phyloP scores from a whole-genome alignment of 2,329 filamentous ascomycete species.

The Stemphylium beticola region DNA sequence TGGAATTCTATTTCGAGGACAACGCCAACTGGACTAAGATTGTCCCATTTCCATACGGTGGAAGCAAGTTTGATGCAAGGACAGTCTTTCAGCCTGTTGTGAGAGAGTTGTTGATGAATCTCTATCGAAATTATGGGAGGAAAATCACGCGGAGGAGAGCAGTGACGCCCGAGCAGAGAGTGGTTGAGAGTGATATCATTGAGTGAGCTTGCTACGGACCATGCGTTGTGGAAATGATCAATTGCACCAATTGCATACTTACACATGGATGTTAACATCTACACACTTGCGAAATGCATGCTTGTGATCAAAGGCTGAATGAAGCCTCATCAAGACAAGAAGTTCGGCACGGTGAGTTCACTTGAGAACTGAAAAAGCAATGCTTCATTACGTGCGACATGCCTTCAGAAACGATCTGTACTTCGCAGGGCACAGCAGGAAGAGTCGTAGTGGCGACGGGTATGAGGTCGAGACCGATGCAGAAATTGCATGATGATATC shows the following conservation, averaged over 20 bases:
- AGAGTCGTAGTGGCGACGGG: not conserved
- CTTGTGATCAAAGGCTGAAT: too few species aligned
- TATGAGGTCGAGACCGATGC: too few species aligned
- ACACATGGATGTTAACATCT: too few species aligned
- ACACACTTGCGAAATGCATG: too few species aligned
- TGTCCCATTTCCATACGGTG: constrained; percentile 44
- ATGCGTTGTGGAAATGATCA: too few species aligned
- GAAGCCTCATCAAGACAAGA: too few species aligned
- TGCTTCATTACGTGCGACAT: not conserved
- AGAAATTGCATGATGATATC: not conserved
- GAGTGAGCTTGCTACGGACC: not conserved
- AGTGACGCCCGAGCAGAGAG: not conserved
- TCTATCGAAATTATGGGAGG: constrained; percentile 44
- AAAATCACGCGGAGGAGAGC: constrained; percentile 35
- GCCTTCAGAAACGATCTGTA: too few species aligned
- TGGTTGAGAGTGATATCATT: not conserved
- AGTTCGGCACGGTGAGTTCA: too few species aligned
- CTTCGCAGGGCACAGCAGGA: too few species aligned
- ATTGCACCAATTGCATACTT: not conserved
- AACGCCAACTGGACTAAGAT: constrained; percentile 36
- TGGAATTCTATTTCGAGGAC: constrained; percentile 43
- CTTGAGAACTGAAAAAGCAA: not conserved
- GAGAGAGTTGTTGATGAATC: constrained; percentile 37
- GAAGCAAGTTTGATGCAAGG: constrained; percentile 41
- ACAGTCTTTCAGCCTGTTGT: constrained; percentile 30